phyloP scores from a whole-genome alignment of 1,284 basidiomycete species.

The Puccinia coronata region DNA sequence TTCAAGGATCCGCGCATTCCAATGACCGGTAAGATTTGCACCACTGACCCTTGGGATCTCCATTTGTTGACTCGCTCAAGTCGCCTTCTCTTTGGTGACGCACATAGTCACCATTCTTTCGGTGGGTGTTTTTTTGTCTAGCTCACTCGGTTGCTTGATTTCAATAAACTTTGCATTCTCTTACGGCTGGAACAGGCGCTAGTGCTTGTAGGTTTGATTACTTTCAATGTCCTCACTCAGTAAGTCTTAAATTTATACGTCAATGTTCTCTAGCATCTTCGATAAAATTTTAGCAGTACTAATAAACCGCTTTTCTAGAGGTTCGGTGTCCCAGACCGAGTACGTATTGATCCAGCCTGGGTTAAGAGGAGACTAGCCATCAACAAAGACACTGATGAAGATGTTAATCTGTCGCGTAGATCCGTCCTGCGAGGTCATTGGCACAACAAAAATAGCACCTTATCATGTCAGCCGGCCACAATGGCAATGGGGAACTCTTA shows the following conservation, averaged over 20 bases:
- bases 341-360: background rate
- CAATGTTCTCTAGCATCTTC: too few species aligned
- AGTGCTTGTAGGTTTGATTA: background rate
- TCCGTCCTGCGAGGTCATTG: slow-evolving; percentile 24
- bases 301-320: too few species aligned
- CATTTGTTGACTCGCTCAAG: background rate
- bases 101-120: slow-evolving; percentile 12
- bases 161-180: background rate
- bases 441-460: slow-evolving; percentile 11
- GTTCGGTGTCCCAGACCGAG: slow-evolving; percentile 24
- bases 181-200: background rate
- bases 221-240: slow-evolving; percentile 23
- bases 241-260: background rate
- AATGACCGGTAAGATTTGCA: slow-evolving; percentile 1
- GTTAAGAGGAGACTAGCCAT: too few species aligned
- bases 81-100: too few species aligned
- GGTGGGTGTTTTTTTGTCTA: background rate
- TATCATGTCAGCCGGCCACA: slow-evolving; percentile 19
- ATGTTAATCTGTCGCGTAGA: too few species aligned
- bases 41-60: background rate
- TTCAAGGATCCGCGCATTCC: slow-evolving; percentile 29
- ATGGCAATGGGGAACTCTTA: slow-evolving; percentile 23
- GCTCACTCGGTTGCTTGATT: background rate
- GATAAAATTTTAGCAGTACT: too few species aligned
- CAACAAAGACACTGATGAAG: too few species aligned